A percentile compares a stretch with the other conserved stretches of the same genome.
Evolutionary conservation across 139 green algal species (phyloP).

Genomic region (Coelastrella sp.): DNA sequence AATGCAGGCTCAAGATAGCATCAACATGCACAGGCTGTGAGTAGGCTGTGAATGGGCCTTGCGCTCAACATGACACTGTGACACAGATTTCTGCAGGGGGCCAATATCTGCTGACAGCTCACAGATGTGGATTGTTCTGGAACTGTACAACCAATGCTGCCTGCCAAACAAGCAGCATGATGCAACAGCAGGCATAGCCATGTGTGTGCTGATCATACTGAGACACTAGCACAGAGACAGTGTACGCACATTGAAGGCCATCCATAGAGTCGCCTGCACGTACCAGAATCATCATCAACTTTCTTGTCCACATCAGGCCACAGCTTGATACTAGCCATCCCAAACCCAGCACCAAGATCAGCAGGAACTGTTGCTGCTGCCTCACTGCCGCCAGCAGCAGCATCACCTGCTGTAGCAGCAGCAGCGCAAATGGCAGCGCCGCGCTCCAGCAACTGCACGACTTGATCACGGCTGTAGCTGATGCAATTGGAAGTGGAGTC

Average conservation of each 20-base stretch:
- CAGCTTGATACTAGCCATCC: conserved; percentile 37
- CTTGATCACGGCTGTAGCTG: conserved; percentile 46
- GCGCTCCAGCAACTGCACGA: conserved; percentile 51
- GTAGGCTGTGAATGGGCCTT: too few species aligned
- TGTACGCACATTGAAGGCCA: neutral
- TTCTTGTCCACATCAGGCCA: conserved; percentile 58
- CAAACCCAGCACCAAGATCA: conserved; percentile 52
- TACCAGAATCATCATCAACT: conserved; percentile 51
- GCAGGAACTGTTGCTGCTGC: conserved; percentile 18
- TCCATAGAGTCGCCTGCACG: neutral
- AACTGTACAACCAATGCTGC: too few species aligned
- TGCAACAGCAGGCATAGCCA: too few species aligned
- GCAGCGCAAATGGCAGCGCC: conserved; percentile 40
- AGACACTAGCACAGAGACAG: neutral
- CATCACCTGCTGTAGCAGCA: neutral
- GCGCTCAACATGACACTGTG: too few species aligned
- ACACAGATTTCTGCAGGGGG: too few species aligned
- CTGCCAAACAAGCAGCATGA: too few species aligned
- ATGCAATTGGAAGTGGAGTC: neutral
- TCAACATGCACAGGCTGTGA: too few species aligned
- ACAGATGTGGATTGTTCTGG: too few species aligned
- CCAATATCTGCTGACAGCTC: too few species aligned
- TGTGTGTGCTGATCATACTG: too few species aligned
- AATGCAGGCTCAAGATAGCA: too few species aligned
- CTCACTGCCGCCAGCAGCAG: neutral